Conservation (phyloP, 2,329 filamentous ascomycete species). For the Hypoxylon sp. region DNA sequence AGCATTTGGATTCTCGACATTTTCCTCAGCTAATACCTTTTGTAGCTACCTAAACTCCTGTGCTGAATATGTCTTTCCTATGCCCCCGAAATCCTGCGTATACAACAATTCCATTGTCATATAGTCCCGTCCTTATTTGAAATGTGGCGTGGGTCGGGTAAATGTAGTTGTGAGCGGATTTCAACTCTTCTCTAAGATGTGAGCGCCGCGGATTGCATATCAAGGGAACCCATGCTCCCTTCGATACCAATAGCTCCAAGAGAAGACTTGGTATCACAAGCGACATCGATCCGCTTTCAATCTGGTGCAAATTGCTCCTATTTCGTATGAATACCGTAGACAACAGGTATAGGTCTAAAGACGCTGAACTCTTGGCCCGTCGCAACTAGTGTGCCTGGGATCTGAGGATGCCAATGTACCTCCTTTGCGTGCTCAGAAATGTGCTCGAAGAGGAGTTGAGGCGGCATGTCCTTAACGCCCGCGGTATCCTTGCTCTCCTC, state of each 20-base stretch:
- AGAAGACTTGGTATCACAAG: background rate
- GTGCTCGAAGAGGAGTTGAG: conserved; percentile 95
- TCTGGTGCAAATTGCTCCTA: conserved; percentile 23
- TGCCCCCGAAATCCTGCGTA: background rate
- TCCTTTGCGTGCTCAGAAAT: conserved; percentile 97
- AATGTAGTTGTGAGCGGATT: background rate
- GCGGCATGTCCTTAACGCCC: conserved; percentile 89
- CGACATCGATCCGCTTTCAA: background rate
- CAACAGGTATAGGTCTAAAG: conserved; percentile 85
- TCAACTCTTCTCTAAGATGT: background rate
- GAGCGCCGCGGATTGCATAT: background rate
- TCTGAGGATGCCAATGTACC: conserved; percentile 97
- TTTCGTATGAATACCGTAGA: conserved; percentile 61
- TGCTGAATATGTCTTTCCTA: background rate
- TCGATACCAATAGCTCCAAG: background rate
- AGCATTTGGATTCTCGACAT: background rate
- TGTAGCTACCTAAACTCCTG: conserved; percentile 4
- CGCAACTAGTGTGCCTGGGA: conserved; percentile 88
- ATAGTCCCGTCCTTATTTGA: background rate
- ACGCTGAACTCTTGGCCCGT: conserved; percentile 92
- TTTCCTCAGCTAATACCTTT: background rate
- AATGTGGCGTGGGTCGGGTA: background rate
- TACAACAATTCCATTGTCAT: background rate
- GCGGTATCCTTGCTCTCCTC: conserved; percentile 94
- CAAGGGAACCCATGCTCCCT: background rate